Conservation (phyloP, 768 basidiomycete species). For the Xerocomellus intermedius region DNA sequence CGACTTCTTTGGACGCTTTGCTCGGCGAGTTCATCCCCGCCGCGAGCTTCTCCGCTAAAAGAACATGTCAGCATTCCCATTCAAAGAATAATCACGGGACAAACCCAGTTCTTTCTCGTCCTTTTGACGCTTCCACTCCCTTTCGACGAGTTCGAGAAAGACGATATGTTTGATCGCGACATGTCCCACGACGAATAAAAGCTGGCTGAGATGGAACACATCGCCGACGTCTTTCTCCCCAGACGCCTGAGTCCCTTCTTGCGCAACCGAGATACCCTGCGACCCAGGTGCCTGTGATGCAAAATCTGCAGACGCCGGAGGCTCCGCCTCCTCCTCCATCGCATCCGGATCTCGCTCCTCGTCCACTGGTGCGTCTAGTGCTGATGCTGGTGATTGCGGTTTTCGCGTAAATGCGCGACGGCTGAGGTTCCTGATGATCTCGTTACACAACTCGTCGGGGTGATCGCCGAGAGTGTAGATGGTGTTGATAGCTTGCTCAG, state of each 20-base stretch:
- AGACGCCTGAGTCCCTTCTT: slow-evolving; percentile 5
- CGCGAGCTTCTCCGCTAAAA: slow-evolving; percentile 59
- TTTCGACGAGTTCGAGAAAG: slow-evolving; percentile 90
- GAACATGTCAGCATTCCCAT: neutral
- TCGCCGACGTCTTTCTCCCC: slow-evolving; percentile 63
- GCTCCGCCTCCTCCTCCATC: slow-evolving; percentile 49
- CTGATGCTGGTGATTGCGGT: slow-evolving; percentile 11
- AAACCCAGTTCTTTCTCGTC: slow-evolving; percentile 80
- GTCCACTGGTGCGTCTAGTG: slow-evolving; percentile 1
- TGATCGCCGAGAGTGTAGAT: slow-evolving; percentile 93
- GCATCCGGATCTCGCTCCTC: slow-evolving; percentile 43
- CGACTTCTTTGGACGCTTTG: slow-evolving; percentile 54
- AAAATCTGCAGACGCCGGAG: slow-evolving; percentile 24
- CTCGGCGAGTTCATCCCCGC: slow-evolving; percentile 36
- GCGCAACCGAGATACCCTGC: slow-evolving; percentile 13
- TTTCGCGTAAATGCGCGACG: slow-evolving; percentile 56
- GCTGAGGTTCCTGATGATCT: slow-evolving; percentile 82
- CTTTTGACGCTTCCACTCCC: slow-evolving; percentile 96
- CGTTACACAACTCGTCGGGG: slow-evolving; percentile 80
- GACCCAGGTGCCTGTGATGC: slow-evolving; percentile 22
- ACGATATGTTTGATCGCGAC: slow-evolving; percentile 98
- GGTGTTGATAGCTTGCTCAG: slow-evolving; percentile 96
- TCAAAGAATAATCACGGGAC: slow-evolving; percentile 19
- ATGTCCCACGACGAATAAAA: slow-evolving; percentile 95
- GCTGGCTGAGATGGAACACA: slow-evolving; percentile 85